Evolutionary conservation across 1,139 yeast species (phyloP).

Genomic region (Pichia sp.): DNA sequence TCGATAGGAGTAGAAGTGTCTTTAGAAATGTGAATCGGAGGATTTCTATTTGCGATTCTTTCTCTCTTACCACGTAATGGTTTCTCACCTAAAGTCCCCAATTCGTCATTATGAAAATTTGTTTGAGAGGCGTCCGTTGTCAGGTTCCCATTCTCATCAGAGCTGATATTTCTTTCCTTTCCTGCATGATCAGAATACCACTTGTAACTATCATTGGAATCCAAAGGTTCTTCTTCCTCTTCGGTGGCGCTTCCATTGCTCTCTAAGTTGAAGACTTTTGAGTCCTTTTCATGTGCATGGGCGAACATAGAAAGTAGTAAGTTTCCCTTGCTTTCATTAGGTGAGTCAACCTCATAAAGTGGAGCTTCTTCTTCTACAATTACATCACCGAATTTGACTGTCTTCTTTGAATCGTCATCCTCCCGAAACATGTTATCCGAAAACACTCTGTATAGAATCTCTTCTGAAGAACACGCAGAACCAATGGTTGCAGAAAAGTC

Average conservation of each 20-base stretch:
- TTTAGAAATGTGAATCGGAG: no score
- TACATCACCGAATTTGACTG: conserved; percentile 6
- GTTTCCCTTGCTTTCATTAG: background rate
- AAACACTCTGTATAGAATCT: conserved; percentile 7
- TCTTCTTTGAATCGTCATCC: background rate
- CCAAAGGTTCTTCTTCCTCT: background rate
- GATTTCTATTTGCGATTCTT: no score
- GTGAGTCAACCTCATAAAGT: background rate
- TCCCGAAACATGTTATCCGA: background rate
- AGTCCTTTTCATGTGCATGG: background rate
- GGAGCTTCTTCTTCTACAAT: background rate
- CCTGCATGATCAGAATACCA: background rate
- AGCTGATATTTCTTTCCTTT: background rate
- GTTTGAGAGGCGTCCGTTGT: background rate
- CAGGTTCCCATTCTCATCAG: background rate
- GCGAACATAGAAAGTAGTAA: conserved; percentile 2
- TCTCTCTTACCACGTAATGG: background rate
- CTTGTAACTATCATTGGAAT: background rate
- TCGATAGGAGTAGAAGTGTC: no score
- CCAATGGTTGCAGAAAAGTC: conserved; percentile 10
- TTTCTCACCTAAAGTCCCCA: background rate
- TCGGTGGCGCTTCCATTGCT: background rate
- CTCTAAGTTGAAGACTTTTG: background rate
- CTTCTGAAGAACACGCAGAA: conserved; percentile 8
- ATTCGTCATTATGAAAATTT: background rate